These are phyloP conservation scores for Suhomyces guaymorum DNA, from an alignment of 1,139 yeast genomes.

Conservation along the genomic window DNA sequence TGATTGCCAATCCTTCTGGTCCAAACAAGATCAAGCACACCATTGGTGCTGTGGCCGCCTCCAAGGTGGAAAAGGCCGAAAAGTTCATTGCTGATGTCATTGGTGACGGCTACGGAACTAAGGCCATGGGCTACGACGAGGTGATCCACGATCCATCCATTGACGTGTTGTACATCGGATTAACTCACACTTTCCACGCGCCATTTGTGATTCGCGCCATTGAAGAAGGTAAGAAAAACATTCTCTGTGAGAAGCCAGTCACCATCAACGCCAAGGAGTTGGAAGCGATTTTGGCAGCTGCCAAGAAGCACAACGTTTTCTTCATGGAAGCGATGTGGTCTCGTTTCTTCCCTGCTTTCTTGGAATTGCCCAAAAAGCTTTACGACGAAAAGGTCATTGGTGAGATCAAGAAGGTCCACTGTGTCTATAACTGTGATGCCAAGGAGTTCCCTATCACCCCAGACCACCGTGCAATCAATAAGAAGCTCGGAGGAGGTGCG, in stretches of 20 bases:
- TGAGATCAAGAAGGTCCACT: conserved; percentile 40
- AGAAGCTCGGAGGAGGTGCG: conserved; percentile 59
- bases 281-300: conserved; percentile 44
- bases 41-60: conserved; percentile 35
- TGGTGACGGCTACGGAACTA: conserved; percentile 17
- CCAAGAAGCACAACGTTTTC: conserved; percentile 46
- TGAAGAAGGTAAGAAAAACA: conserved; percentile 52
- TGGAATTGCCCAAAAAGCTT: conserved; percentile 38
- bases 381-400: conserved; percentile 51
- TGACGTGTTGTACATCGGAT: conserved; percentile 58
- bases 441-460: conserved; percentile 21
- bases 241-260: conserved; percentile 63
- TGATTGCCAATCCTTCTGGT: conserved; percentile 17
- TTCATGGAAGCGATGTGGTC: conserved; percentile 72
- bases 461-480: conserved; percentile 34
- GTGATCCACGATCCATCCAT: conserved; percentile 46
- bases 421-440: conserved; percentile 42
- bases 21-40: conserved; percentile 31
- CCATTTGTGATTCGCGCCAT: conserved; percentile 52
- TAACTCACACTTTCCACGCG: conserved; percentile 60
- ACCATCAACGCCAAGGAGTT: conserved; percentile 54
- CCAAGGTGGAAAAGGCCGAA: conserved; percentile 29
- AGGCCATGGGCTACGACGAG: conserved; percentile 26
- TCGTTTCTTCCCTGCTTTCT: conserved; percentile 55
- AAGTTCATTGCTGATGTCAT: conserved; percentile 24